Base-by-base conservation (phyloP, 2,329 filamentous ascomycete genomes). In the Alternaria alternata region DNA sequence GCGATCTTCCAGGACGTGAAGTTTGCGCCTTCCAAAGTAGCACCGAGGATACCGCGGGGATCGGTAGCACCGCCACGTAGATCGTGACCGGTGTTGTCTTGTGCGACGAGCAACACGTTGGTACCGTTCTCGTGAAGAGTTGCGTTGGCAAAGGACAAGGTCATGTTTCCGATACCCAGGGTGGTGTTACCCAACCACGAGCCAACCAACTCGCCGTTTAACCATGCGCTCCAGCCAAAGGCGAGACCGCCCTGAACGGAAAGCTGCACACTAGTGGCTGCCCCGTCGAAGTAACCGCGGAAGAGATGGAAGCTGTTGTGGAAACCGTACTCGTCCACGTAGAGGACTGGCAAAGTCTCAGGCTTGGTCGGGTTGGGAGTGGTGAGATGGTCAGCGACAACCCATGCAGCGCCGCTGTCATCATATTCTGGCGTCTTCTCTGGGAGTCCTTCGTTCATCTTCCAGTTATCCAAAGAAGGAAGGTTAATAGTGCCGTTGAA, bases 81-180 rank as follows among this genome's bases (percentile, higher is more conserved):
- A 51, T 88, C 86, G 67, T 89, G 85, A 9, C 87, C 87, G 18
- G 84, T 86, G 75, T 88, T 83, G 67, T 89, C 85, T 73, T 87
- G 84, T 24, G 88, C 77, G 4, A 88, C 75, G n/a, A 87, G 81
- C 6, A 88, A 77, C 2, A 84, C 72, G 57, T 87, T 86, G 0
- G 66, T 68, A 11, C 60, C 58, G 18, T 78, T 75, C 1, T 74
- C 64, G 39, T 76, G 73, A 0, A 86, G 65, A 2, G 81, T 84
- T 3, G 79, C 80, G 48, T 85, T 85, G 42, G 78, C 70, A 69
- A 89, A 87, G 0, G 82, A 81, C 20, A 88, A 79, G 0, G 81
- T 79, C 3, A 77, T 67, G 2, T 76, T 78, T 3, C 79, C 76
- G 3, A 72, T 65, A 2, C 69, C 67, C 8, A 70, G 46, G 4